phyloP scores from a whole-genome alignment of 1,139 yeast species.

The Kodamaea arcana region DNA sequence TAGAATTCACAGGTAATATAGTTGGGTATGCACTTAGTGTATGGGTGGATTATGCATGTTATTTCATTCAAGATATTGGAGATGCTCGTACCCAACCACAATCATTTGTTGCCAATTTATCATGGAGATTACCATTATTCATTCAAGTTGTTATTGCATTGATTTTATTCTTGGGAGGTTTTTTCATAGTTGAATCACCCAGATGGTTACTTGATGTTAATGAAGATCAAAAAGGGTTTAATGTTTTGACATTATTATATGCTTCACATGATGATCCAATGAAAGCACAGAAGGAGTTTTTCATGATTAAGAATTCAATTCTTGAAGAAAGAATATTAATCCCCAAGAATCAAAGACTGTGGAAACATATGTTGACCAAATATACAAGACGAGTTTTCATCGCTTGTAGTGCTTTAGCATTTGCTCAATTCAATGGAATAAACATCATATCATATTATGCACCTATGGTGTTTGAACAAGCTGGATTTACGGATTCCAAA shows the following conservation, averaged over 20 bases:
- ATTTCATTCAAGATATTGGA: constrained; percentile 42
- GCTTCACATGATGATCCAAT: constrained; percentile 53
- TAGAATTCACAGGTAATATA: constrained; percentile 53
- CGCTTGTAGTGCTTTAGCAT: constrained; percentile 49
- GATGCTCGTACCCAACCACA: constrained; percentile 36
- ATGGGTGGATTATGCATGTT: constrained; percentile 53
- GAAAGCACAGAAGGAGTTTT: constrained; percentile 60
- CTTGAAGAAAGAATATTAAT: constrained; percentile 41
- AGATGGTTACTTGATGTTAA: constrained; percentile 52
- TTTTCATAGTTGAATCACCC: constrained; percentile 54
- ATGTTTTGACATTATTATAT: constrained; percentile 77
- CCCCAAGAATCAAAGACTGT: constrained; percentile 41
- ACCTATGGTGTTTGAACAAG: constrained; percentile 50
- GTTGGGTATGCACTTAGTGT: constrained; percentile 50
- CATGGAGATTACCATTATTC: constrained; percentile 52
- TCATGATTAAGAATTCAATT: constrained; percentile 77
- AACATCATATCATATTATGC: constrained; percentile 54
- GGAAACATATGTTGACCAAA: constrained; percentile 40
- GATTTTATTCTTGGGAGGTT: constrained; percentile 45
- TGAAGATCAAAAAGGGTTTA: constrained; percentile 51
- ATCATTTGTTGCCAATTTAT: constrained; percentile 39
- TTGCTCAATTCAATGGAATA: constrained; percentile 56
- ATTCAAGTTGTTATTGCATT: constrained; percentile 47
- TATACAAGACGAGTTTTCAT: constrained; percentile 39
- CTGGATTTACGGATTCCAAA: constrained; percentile 47